phyloP scores from a whole-genome alignment of 2,329 filamentous ascomycete species.

The Penicillium capsulatum region DNA sequence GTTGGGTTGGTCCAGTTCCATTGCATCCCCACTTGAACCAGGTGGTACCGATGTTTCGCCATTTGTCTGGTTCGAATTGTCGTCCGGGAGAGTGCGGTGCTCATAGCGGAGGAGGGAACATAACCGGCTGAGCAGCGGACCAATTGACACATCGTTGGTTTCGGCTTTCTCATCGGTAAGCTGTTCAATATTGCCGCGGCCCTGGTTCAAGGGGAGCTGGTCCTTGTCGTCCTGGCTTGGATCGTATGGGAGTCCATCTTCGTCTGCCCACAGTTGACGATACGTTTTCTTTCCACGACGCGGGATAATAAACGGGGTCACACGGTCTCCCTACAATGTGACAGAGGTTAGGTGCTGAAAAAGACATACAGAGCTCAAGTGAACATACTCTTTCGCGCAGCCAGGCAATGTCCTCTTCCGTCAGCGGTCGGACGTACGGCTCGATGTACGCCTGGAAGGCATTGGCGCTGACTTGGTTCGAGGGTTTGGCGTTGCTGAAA shows the following conservation, averaged over 20 bases:
- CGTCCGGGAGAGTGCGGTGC: slow-evolving; percentile 47
- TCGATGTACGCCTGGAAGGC: slow-evolving; percentile 93
- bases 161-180: slow-evolving; percentile 83
- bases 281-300: slow-evolving; percentile 81
- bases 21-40: slow-evolving; percentile 44
- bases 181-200: slow-evolving; percentile 78
- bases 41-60: slow-evolving; percentile 38
- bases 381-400: slow-evolving; percentile 67
- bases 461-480: slow-evolving; percentile 87
- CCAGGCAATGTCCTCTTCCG: slow-evolving; percentile 91
- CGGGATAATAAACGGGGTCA: slow-evolving; percentile 79
- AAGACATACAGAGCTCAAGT: not conserved
- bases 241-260: slow-evolving; percentile 77
- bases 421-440: slow-evolving; percentile 81
- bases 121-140: slow-evolving; percentile 77
- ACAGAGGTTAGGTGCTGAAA: slow-evolving; percentile 6
- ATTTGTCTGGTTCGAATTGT: slow-evolving; percentile 55
- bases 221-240: slow-evolving; percentile 58
- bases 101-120: slow-evolving; percentile 79
- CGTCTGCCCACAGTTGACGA: slow-evolving; percentile 86
- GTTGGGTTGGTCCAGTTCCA: slow-evolving; percentile 48
- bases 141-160: slow-evolving; percentile 83
- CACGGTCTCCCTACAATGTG: slow-evolving; percentile 62
- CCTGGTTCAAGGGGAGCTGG: slow-evolving; percentile 70
- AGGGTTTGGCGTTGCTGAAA: slow-evolving; percentile 89